Percentiles rank a stretch among this genome's conserved stretches.
Conservation (phyloP, 805 yeast genomes). For the Metschnikowia lachancei region DNA sequence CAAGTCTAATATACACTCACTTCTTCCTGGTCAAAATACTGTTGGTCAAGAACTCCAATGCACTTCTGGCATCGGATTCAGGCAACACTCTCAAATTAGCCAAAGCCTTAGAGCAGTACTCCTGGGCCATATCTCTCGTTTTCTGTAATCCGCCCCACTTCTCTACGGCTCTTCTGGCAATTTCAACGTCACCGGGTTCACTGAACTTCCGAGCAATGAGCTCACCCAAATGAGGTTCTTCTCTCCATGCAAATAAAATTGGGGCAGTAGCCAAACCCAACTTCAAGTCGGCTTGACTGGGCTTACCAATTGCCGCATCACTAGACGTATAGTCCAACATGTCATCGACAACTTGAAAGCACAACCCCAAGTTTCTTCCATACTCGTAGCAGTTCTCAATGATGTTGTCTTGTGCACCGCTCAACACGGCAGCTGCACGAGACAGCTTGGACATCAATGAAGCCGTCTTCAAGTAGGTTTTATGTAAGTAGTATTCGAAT, state of each 20-base stretch:
- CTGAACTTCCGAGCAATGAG: constrained; percentile 81
- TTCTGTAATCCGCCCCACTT: constrained; percentile 70
- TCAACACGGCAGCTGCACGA: constrained; percentile 86
- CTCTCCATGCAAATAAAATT: constrained; percentile 89
- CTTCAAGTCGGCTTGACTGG: constrained; percentile 91
- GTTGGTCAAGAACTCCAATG: constrained; percentile 79
- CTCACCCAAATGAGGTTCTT: constrained; percentile 79
- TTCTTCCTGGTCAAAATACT: constrained; percentile 79
- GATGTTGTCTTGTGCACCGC: constrained; percentile 74
- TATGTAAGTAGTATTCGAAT: constrained; percentile 91
- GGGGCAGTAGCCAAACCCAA: constrained; percentile 97
- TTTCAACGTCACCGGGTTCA: constrained; percentile 77
- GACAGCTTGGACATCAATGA: constrained; percentile 91
- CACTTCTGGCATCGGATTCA: constrained; percentile 84
- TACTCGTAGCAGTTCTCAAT: constrained; percentile 85
- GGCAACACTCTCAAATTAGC: constrained; percentile 72
- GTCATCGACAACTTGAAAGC: constrained; percentile 96
- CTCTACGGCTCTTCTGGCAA: constrained; percentile 72
- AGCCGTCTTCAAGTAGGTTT: constrained; percentile 93
- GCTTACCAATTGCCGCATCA: constrained; percentile 83
- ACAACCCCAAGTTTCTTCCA: constrained; percentile 89
- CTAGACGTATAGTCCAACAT: constrained; percentile 93
- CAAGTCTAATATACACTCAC: constrained; percentile 27
- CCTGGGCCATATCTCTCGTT: constrained; percentile 73
- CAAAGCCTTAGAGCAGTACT: constrained; percentile 75